Evolutionary conservation across 108 stramenopile genomes (phyloP).

Genomic region (Parietichytrium sp.): DNA sequence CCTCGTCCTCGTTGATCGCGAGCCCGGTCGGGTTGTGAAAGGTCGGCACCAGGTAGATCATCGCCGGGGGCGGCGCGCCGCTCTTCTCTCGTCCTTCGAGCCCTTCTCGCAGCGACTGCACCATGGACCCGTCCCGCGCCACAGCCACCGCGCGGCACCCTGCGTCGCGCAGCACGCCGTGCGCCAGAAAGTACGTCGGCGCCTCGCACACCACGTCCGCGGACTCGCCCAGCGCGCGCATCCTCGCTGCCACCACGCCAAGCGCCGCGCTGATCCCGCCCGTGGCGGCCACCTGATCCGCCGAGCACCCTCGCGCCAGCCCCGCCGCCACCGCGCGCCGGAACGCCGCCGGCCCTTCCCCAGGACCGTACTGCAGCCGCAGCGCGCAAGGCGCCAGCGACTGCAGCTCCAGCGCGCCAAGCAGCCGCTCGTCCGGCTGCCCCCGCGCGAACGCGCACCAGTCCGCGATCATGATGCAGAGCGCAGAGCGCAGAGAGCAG

Average conservation of each 20-base stretch:
- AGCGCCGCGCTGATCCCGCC: slow-evolving; percentile 16
- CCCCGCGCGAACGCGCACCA: slow-evolving; percentile 28
- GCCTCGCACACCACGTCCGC: neutral
- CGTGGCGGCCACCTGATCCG: neutral
- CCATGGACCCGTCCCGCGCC: neutral
- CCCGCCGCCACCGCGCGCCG: neutral
- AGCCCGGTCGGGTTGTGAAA: slow-evolving; percentile 23
- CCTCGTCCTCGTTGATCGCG: neutral
- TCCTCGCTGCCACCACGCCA: neutral
- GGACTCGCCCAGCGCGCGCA: neutral
- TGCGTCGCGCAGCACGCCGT: neutral
- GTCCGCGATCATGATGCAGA: no score
- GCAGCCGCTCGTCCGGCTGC: slow-evolving; percentile 1
- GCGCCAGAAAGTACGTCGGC: neutral
- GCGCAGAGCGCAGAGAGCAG: no score
- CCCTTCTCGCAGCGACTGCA: neutral
- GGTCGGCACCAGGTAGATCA: slow-evolving; percentile 23
- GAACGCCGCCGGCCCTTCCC: neutral
- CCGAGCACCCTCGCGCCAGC: neutral
- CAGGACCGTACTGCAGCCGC: slow-evolving; percentile 11
- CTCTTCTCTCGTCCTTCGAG: neutral
- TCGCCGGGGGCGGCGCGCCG: neutral
- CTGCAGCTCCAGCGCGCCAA: neutral
- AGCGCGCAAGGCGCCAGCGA: neutral
- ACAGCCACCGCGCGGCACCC: neutral